These are phyloP conservation scores for Erythrophleum ivorense DNA, from an alignment of 331 rosid species.

Conservation along the genomic window DNA sequence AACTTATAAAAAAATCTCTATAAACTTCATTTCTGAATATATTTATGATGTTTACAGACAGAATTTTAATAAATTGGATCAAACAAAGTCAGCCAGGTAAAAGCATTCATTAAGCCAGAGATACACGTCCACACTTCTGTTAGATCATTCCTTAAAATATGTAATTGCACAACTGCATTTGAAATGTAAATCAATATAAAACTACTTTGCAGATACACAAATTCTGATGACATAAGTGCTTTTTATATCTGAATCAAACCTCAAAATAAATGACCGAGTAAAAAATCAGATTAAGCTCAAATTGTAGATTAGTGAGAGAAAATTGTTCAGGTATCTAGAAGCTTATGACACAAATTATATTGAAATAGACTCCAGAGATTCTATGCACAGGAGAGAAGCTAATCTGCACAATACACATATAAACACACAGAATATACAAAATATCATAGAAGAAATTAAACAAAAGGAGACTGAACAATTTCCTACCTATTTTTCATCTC, in stretches of 20 bases:
- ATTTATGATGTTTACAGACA: background rate
- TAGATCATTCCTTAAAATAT: slow-evolving; percentile 10
- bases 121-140: background rate
- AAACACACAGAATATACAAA: slow-evolving; percentile 2
- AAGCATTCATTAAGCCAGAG: slow-evolving; percentile 14
- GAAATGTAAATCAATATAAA: background rate
- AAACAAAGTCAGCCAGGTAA: slow-evolving; percentile 26
- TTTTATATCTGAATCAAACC: slow-evolving; percentile 6
- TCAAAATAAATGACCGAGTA: background rate
- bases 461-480: slow-evolving; percentile 5
- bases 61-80: background rate
- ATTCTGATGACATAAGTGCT: background rate
- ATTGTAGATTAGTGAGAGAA: background rate
- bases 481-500: slow-evolving; percentile 69
- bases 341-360: slow-evolving; percentile 6
- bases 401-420: slow-evolving; percentile 30
- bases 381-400: slow-evolving; percentile 21
- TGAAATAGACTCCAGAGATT: slow-evolving; percentile 23
- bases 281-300: slow-evolving; percentile 14
- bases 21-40: slow-evolving; percentile 15
- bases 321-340: slow-evolving; percentile 12
- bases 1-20: background rate
- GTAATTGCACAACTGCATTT: background rate
- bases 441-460: background rate
- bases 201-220: background rate